Evolutionary conservation across 352 stramenopile species (phyloP).

Genomic region (Phytophthora litchii): DNA sequence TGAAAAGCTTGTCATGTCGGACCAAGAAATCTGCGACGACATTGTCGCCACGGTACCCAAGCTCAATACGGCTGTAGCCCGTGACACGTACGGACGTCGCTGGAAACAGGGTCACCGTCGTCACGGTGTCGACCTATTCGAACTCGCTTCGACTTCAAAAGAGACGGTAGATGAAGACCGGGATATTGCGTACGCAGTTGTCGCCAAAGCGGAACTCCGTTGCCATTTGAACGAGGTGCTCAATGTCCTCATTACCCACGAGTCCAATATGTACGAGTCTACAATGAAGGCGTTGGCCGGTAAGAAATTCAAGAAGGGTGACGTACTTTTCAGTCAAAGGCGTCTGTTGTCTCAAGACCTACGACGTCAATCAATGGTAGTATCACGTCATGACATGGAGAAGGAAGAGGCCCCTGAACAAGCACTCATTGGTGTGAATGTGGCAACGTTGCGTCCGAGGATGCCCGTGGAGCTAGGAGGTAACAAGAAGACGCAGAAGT

Average conservation of each 20-base stretch:
- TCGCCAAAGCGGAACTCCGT: conserved; percentile 50
- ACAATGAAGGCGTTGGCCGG: conserved; percentile 52
- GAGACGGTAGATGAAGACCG: conserved; percentile 28
- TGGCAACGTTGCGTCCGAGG: conserved; percentile 33
- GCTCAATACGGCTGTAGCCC: conserved; percentile 30
- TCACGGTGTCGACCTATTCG: conserved; percentile 52
- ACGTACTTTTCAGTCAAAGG: conserved; percentile 46
- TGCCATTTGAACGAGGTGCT: conserved; percentile 69
- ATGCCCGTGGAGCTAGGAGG: conserved; percentile 31
- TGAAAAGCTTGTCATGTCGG: conserved; percentile 41
- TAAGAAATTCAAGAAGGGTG: conserved; percentile 50
- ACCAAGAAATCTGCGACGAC: conserved; percentile 48
- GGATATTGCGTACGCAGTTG: conserved; percentile 50
- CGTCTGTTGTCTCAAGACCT: conserved; percentile 28
- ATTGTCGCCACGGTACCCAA: conserved; percentile 47
- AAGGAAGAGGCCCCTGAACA: conserved; percentile 29
- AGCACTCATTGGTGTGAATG: conserved; percentile 36
- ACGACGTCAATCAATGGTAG: conserved; percentile 36
- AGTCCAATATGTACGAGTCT: conserved; percentile 49
- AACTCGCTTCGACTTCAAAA: conserved; percentile 35
- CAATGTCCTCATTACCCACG: conserved; percentile 48
- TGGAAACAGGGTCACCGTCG: conserved; percentile 47
- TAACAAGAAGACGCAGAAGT: conserved; percentile 48
- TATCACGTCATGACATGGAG: conserved; percentile 19
- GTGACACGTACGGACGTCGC: conserved; percentile 50